phyloP scores from a whole-genome alignment of 2,329 filamentous ascomycete species.

The Hymenoscyphus albidus region DNA sequence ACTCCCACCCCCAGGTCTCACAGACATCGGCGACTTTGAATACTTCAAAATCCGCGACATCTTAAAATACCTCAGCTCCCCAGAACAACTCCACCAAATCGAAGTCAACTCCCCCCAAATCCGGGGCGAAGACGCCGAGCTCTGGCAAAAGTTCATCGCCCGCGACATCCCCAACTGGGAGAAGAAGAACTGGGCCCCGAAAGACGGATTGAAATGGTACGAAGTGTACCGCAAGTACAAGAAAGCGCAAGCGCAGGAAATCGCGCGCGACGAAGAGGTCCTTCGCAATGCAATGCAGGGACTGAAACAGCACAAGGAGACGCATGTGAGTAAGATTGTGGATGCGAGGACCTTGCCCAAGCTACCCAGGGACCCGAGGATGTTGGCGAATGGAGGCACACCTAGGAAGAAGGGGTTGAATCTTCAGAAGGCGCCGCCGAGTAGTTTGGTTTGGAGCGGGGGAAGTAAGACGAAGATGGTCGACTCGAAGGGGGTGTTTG shows the following conservation, averaged over 20 bases:
- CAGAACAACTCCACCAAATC: constrained; percentile 69
- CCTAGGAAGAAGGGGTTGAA: constrained; percentile 27
- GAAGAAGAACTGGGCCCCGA: constrained; percentile 59
- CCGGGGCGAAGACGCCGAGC: constrained; percentile 60
- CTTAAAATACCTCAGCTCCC: constrained; percentile 66
- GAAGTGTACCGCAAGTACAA: constrained; percentile 71
- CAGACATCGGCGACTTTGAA: constrained; percentile 67
- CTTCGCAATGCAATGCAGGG: constrained; percentile 53
- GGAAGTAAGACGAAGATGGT: constrained; percentile 51
- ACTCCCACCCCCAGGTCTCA: constrained; percentile 45
- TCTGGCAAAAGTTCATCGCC: constrained; percentile 78
- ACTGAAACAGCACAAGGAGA: constrained; percentile 54
- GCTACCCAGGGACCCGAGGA: constrained; percentile 38
- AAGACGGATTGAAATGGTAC: constrained; percentile 68
- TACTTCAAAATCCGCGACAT: constrained; percentile 64
- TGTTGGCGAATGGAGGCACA: constrained; percentile 35
- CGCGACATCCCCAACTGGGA: constrained; percentile 67
- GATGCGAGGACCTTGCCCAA: constrained; percentile 46
- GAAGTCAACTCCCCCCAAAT: constrained; percentile 77
- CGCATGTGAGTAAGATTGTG: constrained; percentile 55
- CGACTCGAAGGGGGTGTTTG: constrained; percentile 51
- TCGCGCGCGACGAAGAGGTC: constrained; percentile 54
- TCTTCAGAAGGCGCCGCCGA: constrained; percentile 33
- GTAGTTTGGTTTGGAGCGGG: constrained; percentile 42
- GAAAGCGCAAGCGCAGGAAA: constrained; percentile 52